Conservation (phyloP, 2,329 filamentous ascomycete genomes). For the Pseudocercospora cruenta region DNA sequence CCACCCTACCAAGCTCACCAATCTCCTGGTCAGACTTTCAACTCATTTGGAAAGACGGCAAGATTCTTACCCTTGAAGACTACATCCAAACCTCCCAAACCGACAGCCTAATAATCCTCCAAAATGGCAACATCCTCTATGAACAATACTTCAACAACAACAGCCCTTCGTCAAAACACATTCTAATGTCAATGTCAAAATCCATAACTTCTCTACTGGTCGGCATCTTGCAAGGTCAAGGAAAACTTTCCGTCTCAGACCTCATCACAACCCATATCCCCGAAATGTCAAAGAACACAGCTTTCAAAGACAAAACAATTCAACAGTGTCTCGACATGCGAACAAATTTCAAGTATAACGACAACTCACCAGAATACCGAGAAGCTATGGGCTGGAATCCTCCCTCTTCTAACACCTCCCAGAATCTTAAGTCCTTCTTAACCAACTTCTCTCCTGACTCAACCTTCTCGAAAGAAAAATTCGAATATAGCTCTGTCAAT, state of each 20-base stretch:
- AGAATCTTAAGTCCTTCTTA: constrained; percentile 27
- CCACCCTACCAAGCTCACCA: not conserved
- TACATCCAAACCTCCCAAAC: constrained; percentile 24
- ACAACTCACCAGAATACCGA: constrained; percentile 28
- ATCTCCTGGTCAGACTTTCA: constrained; percentile 22
- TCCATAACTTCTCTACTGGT: constrained; percentile 28
- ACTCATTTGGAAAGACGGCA: constrained; percentile 14
- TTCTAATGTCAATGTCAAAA: constrained; percentile 34
- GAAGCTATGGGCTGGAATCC: constrained; percentile 28
- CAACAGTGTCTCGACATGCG: constrained; percentile 32
- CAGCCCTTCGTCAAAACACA: constrained; percentile 24
- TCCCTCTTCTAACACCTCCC: constrained; percentile 9
- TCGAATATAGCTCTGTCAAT: constrained; percentile 31
- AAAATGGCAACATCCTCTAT: constrained; percentile 27
- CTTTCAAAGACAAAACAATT: constrained; percentile 28
- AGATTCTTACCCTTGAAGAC: constrained; percentile 15
- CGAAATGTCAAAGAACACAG: no score
- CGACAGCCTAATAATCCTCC: constrained; percentile 31
- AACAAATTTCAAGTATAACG: constrained; percentile 24
- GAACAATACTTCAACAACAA: constrained; percentile 30
- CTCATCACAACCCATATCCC: constrained; percentile 28
- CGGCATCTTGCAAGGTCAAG: constrained; percentile 28
- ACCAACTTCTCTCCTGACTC: constrained; percentile 20
- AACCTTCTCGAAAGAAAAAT: constrained; percentile 17
- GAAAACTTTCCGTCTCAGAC: constrained; percentile 24